Conservation (phyloP, 192 early-diverging fungal genomes). For the Chytriomyces hyalinus region DNA sequence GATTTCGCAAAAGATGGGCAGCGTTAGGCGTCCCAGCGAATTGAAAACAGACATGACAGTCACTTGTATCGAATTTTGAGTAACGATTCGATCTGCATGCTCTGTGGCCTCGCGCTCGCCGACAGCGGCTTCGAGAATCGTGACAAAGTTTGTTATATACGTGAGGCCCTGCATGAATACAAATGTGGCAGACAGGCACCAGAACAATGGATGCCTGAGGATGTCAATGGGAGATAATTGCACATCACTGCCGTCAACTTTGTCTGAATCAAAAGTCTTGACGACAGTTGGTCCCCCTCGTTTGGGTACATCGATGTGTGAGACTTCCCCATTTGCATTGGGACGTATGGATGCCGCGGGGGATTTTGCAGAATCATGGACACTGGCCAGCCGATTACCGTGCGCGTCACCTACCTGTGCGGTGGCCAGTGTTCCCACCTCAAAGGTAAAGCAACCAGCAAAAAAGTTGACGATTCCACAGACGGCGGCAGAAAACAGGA, state of each 20-base stretch:
- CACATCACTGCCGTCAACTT: no score
- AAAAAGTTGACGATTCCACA: constrained; percentile 26
- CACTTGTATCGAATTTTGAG: constrained; percentile 27
- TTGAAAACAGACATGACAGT: constrained; percentile 38
- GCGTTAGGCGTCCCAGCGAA: constrained; percentile 20
- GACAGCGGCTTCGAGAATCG: constrained; percentile 20
- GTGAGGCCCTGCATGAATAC: constrained; percentile 38
- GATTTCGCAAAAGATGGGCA: constrained; percentile 19
- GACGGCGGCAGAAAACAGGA: constrained; percentile 25
- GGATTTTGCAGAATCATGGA: no score
- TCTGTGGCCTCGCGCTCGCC: neutral
- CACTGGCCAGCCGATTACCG: no score
- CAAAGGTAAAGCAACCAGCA: neutral
- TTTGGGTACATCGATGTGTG: no score
- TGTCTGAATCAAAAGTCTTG: no score
- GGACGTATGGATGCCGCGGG: no score
- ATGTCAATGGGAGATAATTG: constrained; percentile 24
- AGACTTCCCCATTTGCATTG: no score
- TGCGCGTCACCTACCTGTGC: neutral
- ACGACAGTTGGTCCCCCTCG: no score
- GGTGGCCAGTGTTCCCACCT: neutral
- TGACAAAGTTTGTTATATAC: constrained; percentile 39
- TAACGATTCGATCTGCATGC: neutral
- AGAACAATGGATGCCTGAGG: constrained; percentile 33
- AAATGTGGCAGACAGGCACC: constrained; percentile 21